Conservation (phyloP, 768 basidiomycete species). For the Russula brevipes region DNA sequence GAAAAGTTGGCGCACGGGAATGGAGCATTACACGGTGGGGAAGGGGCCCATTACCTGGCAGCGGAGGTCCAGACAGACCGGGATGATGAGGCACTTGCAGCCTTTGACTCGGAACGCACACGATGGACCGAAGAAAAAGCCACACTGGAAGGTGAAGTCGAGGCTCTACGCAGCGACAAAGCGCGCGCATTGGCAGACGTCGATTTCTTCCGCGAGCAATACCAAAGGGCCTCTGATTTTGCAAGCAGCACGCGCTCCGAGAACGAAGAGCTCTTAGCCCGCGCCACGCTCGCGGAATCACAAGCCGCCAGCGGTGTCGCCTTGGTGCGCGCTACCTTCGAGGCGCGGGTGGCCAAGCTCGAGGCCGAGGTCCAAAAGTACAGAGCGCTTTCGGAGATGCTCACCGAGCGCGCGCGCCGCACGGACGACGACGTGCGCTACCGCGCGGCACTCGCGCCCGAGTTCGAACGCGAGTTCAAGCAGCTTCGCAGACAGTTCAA, state of each 20-base stretch:
- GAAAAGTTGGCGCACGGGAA: not conserved
- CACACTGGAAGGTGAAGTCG: not conserved
- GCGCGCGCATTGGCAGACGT: slow-evolving; percentile 15
- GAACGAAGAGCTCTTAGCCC: slow-evolving; percentile 23
- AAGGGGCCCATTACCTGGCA: not conserved
- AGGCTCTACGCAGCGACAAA: slow-evolving; percentile 8
- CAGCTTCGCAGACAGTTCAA: not conserved
- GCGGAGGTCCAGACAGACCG: slow-evolving; percentile 16
- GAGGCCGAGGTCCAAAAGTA: slow-evolving; percentile 18
- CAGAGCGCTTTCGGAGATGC: slow-evolving; percentile 15
- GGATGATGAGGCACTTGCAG: not conserved
- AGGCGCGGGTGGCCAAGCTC: slow-evolving; percentile 21
- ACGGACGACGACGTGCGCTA: slow-evolving; percentile 24
- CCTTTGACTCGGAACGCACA: slow-evolving; percentile 12
- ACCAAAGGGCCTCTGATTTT: slow-evolving; percentile 20
- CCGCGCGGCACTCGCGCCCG: slow-evolving; percentile 19
- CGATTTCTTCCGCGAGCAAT: slow-evolving; percentile 23
- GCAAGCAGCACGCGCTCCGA: slow-evolving; percentile 18
- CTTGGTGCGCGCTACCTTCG: slow-evolving; percentile 21
- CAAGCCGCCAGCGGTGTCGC: slow-evolving; percentile 22
- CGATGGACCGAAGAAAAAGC: slow-evolving; percentile 15
- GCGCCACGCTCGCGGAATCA: slow-evolving; percentile 24
- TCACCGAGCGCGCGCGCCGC: slow-evolving; percentile 23
- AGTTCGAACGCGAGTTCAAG: slow-evolving; percentile 9
- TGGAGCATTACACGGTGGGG: not conserved